These are phyloP conservation scores for Chenopodium album DNA, from an alignment of 148 eudicot genomes.

Conservation along the genomic window DNA sequence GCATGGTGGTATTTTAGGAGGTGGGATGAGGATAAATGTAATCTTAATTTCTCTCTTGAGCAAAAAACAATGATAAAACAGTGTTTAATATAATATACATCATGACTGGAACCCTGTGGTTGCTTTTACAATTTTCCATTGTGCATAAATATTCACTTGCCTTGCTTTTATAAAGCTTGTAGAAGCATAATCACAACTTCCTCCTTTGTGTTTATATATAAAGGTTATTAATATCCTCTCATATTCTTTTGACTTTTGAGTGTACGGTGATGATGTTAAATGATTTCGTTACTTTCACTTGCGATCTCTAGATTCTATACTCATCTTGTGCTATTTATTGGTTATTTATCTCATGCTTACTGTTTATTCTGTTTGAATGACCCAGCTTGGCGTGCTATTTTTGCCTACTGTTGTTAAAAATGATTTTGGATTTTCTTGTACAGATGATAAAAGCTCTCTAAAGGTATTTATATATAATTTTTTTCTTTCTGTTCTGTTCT, in stretches of 20 bases:
- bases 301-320: background rate
- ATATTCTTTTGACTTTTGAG: background rate
- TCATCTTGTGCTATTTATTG: background rate
- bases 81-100: background rate
- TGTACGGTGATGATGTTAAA: background rate
- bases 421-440: slow-evolving; percentile 69
- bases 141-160: background rate
- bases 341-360: slow-evolving; percentile 1
- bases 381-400: slow-evolving; percentile 88
- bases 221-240: background rate
- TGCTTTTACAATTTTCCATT: background rate
- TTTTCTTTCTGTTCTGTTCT: background rate
- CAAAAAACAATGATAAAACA: background rate
- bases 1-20: too few species aligned
- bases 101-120: background rate
- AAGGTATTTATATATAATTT: slow-evolving; percentile 38
- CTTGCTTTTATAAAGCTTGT: background rate
- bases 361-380: slow-evolving; percentile 10
- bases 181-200: background rate
- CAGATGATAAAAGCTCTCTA: slow-evolving; percentile 34
- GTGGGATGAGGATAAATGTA: too few species aligned
- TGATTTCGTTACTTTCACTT: background rate
- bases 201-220: background rate
- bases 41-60: too few species aligned
- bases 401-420: slow-evolving; percentile 48